Conservation (phyloP, 169 alveolate species). For the Plasmodium vinckei region DNA sequence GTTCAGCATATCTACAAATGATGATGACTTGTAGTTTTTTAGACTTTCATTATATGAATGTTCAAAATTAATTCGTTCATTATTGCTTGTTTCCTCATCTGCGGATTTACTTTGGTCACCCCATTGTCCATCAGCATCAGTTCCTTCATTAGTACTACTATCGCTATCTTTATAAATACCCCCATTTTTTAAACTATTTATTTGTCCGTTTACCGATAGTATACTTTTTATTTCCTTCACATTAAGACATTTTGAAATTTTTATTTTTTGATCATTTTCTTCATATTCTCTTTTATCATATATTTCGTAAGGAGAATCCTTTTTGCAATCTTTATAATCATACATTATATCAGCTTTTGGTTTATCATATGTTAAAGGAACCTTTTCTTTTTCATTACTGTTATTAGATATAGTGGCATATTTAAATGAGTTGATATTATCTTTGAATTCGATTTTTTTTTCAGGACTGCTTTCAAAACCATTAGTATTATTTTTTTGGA, state of each 20-base stretch:
- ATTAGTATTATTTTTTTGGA: no score
- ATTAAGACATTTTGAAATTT: not conserved
- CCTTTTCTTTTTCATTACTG: not conserved
- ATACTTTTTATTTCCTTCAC: not conserved
- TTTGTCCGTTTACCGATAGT: not conserved
- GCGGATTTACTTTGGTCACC: not conserved
- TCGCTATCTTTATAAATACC: not conserved
- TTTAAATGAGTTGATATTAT: not conserved
- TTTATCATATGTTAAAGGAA: not conserved
- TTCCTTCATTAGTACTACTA: conserved; percentile 2
- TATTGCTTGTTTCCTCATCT: conserved; percentile 1
- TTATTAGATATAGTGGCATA: conserved; percentile 7
- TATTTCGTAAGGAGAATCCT: conserved; percentile 14
- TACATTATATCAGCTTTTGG: not conserved
- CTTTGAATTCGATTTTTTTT: no score
- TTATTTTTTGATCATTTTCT: conserved; percentile 8
- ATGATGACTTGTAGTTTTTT: conserved; percentile 46
- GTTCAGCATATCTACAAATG: conserved; percentile 65
- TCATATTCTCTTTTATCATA: conserved; percentile 39
- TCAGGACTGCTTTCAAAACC: no score
- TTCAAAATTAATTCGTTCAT: conserved; percentile 8
- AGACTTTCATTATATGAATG: conserved; percentile 62
- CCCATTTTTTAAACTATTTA: conserved; percentile 1
- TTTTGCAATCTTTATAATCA: conserved; percentile 35
- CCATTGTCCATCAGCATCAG: not conserved